A percentile compares a stretch with the other conserved stretches of the same genome.
Conservation (phyloP, 2,329 filamentous ascomycete species). For the Cladorrhinum sp. region DNA sequence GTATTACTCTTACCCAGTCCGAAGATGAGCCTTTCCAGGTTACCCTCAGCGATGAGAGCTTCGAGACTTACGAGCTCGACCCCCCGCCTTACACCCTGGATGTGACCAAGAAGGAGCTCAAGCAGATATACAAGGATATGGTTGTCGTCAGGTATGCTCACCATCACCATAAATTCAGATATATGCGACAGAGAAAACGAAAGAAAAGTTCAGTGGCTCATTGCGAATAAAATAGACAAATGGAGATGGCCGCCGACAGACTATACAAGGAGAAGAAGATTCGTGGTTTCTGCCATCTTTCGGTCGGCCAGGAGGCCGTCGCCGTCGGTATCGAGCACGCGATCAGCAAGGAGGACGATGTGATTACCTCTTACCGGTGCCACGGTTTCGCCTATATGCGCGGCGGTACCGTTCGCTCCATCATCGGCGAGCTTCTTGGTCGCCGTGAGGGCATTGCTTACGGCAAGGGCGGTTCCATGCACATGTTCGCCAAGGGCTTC, state of each 20-base stretch:
- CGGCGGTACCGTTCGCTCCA: constrained; percentile 82
- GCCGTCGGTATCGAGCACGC: constrained; percentile 96
- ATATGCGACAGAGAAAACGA: neutral
- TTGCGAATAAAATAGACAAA: constrained; percentile 62
- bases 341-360: constrained; percentile 83
- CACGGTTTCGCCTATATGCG: constrained; percentile 98
- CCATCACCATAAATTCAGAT: neutral
- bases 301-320: constrained; percentile 95
- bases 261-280: constrained; percentile 99
- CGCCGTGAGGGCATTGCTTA: constrained; percentile 95
- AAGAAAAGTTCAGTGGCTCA: neutral
- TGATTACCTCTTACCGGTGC: constrained; percentile 98
- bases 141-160: constrained; percentile 78
- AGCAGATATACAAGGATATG: constrained; percentile 99
- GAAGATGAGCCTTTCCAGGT: constrained; percentile 92
- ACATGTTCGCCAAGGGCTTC: constrained; percentile 98
- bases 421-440: constrained; percentile 94
- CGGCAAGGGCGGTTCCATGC: constrained; percentile 99
- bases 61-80: constrained; percentile 99
- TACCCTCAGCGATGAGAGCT: constrained; percentile 94
- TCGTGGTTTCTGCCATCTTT: constrained; percentile 98
- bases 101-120: constrained; percentile 95
- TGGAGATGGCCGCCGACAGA: constrained; percentile 99
- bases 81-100: constrained; percentile 89
- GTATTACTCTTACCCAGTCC: constrained; percentile 58